Evolutionary conservation across 2,329 filamentous ascomycete species (phyloP), one percentile per base, ranked within the genome.

Genomic region (Venturia carpophila): DNA sequence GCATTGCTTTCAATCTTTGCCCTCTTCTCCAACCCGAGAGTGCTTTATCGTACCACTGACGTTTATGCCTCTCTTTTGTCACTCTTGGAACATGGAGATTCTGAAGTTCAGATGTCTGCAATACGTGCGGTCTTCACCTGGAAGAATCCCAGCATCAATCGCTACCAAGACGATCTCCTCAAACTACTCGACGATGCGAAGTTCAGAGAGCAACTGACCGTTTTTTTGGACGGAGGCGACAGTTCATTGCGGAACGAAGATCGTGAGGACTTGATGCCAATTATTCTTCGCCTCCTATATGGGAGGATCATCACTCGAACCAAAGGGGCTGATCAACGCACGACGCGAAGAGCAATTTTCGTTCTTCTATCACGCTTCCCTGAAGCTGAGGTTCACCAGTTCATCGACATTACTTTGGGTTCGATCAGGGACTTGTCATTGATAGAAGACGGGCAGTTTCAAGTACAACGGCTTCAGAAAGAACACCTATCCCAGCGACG

Each of bases 141-240:
- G 93, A 97, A 96, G 74, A 84, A 89, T 66, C 82, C 87, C 1
- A 86, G 83, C 10, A 80, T 99, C 62, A 83, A 83, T 67, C 82
- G 87, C 0, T 96, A 97, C 72, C 86, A 92, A 70, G 92, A 97
- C 69, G 91, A 92, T 69, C 77, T 99, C 30, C 83, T 91, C 67
- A 92, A 91, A 70, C 80, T 99, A 1, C 83, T 97, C 10, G 94
- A 99, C 69, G 94, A 97, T 68, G 87, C 90, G 30, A 85, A 90
- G 61, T 96, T 97, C 77, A 91, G 92, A 72, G 94, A 97, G 71
- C 93, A 97, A 73, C 82, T 99, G n/a, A 88, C 91, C 0, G 86
- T 94, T 5, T 89, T 99, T 68, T 83, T 99, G 64, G 88, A 91
- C 71, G 72, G 78, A 30, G 79, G 85, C 47, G 79, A 84, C 67